These are phyloP conservation scores for Fusarium coffeatum DNA, from an alignment of 2,329 filamentous ascomycete genomes.

Conservation along the genomic window DNA sequence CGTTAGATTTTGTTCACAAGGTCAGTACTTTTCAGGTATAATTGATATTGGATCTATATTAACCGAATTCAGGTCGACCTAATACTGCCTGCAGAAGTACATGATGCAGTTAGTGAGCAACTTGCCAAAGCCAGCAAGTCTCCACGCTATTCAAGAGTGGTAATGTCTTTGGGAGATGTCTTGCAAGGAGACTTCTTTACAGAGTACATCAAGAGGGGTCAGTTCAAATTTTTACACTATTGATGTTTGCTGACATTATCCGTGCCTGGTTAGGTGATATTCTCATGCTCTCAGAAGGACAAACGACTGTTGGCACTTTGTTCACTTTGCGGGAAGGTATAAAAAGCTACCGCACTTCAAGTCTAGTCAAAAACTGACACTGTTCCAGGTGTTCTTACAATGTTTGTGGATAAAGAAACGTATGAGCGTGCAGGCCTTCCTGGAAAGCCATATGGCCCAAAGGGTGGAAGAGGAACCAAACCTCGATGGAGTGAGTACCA, in stretches of 20 bases:
- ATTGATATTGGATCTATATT: background rate
- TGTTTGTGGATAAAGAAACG: conserved; percentile 83
- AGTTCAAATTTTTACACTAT: background rate
- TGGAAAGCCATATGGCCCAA: conserved; percentile 73
- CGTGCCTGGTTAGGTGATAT: conserved; percentile 70
- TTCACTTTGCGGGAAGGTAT: conserved; percentile 78
- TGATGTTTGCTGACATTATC: background rate
- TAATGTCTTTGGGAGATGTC: conserved; percentile 78
- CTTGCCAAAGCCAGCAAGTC: conserved; percentile 55
- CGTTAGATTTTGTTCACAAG: conserved; percentile 76
- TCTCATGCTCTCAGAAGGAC: conserved; percentile 85
- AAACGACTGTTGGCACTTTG: conserved; percentile 74
- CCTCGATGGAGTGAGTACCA: conserved; percentile 75
- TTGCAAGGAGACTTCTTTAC: conserved; percentile 82
- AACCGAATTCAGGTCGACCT: conserved; percentile 66
- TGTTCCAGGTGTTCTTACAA: conserved; percentile 70
- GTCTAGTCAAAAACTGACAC: conserved; percentile 3
- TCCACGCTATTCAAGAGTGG: conserved; percentile 73
- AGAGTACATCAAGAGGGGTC: conserved; percentile 85
- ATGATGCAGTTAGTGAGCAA: conserved; percentile 64
- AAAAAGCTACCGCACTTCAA: conserved; percentile 8
- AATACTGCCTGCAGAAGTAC: conserved; percentile 74
- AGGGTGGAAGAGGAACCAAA: conserved; percentile 69
- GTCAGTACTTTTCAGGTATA: conserved; percentile 52
- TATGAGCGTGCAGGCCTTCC: conserved; percentile 86